phyloP scores from a whole-genome alignment of 2,329 filamentous ascomycete species.

The Penicillium capsulatum region DNA sequence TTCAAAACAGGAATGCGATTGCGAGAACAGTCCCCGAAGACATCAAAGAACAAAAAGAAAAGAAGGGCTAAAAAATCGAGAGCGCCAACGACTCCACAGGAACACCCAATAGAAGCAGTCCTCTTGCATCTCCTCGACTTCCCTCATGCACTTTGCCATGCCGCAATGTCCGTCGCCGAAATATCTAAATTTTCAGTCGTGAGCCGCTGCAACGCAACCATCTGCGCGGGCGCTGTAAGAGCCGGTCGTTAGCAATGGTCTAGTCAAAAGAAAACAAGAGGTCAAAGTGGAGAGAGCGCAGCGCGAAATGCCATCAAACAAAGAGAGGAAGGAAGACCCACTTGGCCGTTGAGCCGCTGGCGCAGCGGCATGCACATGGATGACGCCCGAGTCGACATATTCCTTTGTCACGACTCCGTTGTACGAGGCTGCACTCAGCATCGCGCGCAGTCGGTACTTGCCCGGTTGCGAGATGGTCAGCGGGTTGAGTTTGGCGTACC shows the following conservation, averaged over 20 bases:
- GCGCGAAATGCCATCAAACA: neutral
- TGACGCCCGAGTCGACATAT: constrained; percentile 28
- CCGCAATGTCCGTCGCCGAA: constrained; percentile 27
- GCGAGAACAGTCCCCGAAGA: neutral
- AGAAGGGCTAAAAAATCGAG: neutral
- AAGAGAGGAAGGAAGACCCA: constrained; percentile 19
- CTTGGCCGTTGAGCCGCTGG: constrained; percentile 27
- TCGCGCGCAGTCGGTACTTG: constrained; percentile 30
- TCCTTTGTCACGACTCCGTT: constrained; percentile 29
- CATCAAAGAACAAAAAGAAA: neutral
- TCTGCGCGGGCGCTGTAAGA: constrained; percentile 24
- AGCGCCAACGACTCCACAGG: constrained; percentile 9
- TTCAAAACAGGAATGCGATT: neutral
- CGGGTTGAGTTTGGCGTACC: constrained; percentile 28
- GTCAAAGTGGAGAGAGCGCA: neutral
- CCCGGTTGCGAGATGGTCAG: constrained; percentile 29
- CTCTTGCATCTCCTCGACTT: neutral
- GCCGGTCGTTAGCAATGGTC: constrained; percentile 14
- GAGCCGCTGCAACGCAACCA: constrained; percentile 24
- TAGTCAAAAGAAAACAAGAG: constrained; percentile 4
- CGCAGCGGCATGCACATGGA: constrained; percentile 28
- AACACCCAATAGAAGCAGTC: neutral
- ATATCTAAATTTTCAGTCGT: constrained; percentile 32
- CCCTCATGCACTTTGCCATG: constrained; percentile 26
- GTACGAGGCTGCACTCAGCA: constrained; percentile 27